Percentiles rank a stretch among this genome's conserved stretches.
Evolutionary conservation across 2,329 filamentous ascomycete species (phyloP).

Genomic region (Aspergillus neoniger): DNA sequence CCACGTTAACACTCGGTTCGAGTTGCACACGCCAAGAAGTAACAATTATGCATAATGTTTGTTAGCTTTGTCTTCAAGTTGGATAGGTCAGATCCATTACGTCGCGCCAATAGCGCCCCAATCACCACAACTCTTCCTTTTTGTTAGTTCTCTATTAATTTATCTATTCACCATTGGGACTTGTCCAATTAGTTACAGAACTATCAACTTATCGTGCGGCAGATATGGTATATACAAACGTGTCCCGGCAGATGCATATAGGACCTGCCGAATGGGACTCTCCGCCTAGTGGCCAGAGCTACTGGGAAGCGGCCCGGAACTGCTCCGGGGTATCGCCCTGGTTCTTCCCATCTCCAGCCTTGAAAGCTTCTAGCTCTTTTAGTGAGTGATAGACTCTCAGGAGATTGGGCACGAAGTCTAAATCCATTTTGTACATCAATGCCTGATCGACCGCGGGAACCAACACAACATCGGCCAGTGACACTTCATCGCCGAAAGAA

Average conservation of each 20-base stretch:
- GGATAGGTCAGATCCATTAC: background rate
- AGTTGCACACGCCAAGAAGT: background rate
- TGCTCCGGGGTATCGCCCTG: conserved; percentile 8
- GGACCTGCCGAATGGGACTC: background rate
- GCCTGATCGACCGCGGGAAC: conserved; percentile 4
- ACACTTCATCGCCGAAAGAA: background rate
- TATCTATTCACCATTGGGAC: no score
- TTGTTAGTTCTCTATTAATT: background rate
- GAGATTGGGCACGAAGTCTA: background rate
- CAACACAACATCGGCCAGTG: background rate
- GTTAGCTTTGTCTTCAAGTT: background rate
- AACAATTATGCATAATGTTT: background rate
- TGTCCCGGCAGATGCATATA: background rate
- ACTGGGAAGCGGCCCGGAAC: background rate
- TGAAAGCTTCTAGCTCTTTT: background rate
- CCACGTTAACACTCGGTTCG: background rate
- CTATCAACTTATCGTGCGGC: background rate
- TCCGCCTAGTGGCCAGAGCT: background rate
- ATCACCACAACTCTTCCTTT: no score
- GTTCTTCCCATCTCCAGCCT: background rate
- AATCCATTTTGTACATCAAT: background rate
- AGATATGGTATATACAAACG: background rate
- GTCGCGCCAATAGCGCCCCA: background rate
- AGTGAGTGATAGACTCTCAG: background rate
- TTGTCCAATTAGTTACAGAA: background rate